Evolutionary conservation across 148 eudicot genomes (phyloP).

Genomic region (Rhododendron mucronatum): DNA sequence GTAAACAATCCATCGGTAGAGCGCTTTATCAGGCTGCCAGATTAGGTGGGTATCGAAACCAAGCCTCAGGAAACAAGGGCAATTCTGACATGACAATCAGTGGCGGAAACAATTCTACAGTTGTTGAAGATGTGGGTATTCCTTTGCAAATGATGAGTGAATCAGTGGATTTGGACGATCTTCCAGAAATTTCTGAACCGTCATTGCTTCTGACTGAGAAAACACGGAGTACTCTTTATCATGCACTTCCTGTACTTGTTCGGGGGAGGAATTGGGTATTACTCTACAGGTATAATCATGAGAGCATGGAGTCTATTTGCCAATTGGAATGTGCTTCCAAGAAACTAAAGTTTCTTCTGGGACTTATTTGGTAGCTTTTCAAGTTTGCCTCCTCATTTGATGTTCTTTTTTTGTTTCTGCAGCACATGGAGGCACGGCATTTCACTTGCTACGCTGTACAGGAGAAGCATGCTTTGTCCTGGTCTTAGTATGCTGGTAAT

Average conservation of each 20-base stretch:
- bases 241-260: slow-evolving; percentile 61
- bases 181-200: slow-evolving; percentile 75
- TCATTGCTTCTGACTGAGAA: slow-evolving; percentile 69
- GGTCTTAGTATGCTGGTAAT: slow-evolving; percentile 87
- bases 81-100: slow-evolving; percentile 26
- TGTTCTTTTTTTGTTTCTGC: slow-evolving; percentile 18
- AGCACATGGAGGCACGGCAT: slow-evolving; percentile 98
- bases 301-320: neutral
- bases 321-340: neutral
- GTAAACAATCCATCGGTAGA: slow-evolving; percentile 72
- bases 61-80: slow-evolving; percentile 36
- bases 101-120: slow-evolving; percentile 28
- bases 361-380: slow-evolving; percentile 1
- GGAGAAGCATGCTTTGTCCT: slow-evolving; percentile 78
- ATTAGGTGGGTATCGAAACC: slow-evolving; percentile 54
- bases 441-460: slow-evolving; percentile 79
- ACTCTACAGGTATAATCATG: slow-evolving; percentile 62
- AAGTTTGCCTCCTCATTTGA: neutral
- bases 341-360: neutral
- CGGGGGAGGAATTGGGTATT: slow-evolving; percentile 85
- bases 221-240: slow-evolving; percentile 51
- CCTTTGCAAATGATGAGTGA: slow-evolving; percentile 30
- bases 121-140: slow-evolving; percentile 30
- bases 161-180: slow-evolving; percentile 28
- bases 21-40: slow-evolving; percentile 65